Evolutionary conservation across 1,284 basidiomycete genomes (phyloP).

Genomic region (Coniferiporia weirii): DNA sequence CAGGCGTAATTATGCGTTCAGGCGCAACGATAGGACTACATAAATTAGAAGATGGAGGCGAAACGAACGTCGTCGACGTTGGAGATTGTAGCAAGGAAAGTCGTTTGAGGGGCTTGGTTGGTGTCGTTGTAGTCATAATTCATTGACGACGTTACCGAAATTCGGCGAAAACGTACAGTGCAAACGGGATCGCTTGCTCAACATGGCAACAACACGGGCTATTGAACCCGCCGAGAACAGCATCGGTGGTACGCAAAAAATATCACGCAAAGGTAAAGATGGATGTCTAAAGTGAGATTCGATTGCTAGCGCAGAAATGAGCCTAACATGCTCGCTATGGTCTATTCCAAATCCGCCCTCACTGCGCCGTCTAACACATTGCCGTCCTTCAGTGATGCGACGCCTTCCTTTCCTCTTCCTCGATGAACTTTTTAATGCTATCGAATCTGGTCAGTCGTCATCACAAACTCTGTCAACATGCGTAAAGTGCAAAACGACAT

Average conservation of each 20-base stretch:
- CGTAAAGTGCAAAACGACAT: constrained; percentile 31
- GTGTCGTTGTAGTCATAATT: constrained; percentile 9
- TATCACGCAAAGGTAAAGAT: neutral
- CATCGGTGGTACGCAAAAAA: neutral
- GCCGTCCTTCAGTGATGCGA: constrained; percentile 12
- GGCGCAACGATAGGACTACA: neutral
- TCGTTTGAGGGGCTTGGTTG: constrained; percentile 14
- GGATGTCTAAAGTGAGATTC: neutral
- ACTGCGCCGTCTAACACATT: neutral
- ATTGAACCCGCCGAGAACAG: neutral
- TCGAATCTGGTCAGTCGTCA: constrained; percentile 40
- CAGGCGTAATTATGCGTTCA: neutral
- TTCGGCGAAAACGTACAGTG: too few species aligned
- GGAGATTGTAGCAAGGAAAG: constrained; percentile 15
- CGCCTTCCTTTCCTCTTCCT: constrained; percentile 70
- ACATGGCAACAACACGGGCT: constrained; percentile 3
- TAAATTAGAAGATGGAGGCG: constrained; percentile 1
- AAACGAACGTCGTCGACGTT: constrained; percentile 4
- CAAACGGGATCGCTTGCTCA: neutral
- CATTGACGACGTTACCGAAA: neutral
- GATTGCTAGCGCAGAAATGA: neutral
- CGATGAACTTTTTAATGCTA: constrained; percentile 74
- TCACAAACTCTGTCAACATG: constrained; percentile 22
- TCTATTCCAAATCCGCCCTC: constrained; percentile 4
- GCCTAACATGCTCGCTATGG: neutral